These are phyloP conservation scores for Dryas integrifolia DNA, from an alignment of 331 rosid species.

Conservation along the genomic window DNA sequence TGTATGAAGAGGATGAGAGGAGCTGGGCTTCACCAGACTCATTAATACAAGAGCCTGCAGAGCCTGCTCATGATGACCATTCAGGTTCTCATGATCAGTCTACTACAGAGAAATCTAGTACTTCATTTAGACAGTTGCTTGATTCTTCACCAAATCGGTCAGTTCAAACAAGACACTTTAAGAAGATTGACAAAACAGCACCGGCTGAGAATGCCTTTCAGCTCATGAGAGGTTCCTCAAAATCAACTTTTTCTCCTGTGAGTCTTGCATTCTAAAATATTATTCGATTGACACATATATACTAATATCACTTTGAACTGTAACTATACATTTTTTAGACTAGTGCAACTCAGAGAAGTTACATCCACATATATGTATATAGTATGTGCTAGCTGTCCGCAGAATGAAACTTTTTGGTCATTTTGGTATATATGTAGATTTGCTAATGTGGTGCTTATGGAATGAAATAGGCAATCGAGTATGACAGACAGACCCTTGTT, in stretches of 20 bases:
- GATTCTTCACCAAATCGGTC: conserved; percentile 20
- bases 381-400: no score
- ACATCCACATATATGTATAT: no score
- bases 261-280: neutral
- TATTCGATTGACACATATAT: no score
- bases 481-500: conserved; percentile 26
- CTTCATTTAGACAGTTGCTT: conserved; percentile 20
- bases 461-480: conserved; percentile 20
- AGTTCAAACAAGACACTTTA: conserved; percentile 15
- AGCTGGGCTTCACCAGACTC: conserved; percentile 27
- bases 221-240: conserved; percentile 19
- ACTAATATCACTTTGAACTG: no score
- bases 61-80: neutral
- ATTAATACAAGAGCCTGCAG: conserved; percentile 15
- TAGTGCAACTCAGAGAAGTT: no score
- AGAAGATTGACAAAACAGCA: conserved; percentile 7
- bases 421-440: no score
- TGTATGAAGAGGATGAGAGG: conserved; percentile 34
- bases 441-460: neutral
- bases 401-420: no score
- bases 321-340: no score
- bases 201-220: conserved; percentile 7
- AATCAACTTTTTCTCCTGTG: conserved; percentile 18
- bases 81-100: conserved; percentile 17
- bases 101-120: conserved; percentile 9